Evolutionary conservation across 2,329 filamentous ascomycete genomes (phyloP), one percentile per base, ranked within the genome.

Genomic region (Pseudogymnoascus sp.): DNA sequence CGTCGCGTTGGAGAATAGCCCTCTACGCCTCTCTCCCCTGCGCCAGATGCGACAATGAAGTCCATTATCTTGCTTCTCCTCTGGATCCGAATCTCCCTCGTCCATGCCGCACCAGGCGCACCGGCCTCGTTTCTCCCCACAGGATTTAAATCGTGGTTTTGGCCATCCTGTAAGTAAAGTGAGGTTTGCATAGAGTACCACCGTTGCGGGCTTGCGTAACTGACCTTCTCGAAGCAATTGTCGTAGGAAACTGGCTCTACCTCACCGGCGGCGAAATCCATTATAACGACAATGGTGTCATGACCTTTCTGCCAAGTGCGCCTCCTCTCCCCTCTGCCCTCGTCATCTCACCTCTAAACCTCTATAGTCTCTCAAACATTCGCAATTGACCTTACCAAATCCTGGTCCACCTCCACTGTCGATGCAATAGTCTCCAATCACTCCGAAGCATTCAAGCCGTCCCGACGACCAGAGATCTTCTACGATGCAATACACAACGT

Each of bases 231-330:
- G 11, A 44, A 68, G 66, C 65, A 19, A 53, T 64, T 9, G 64
- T 68, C 15, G 62, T 63, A 2, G 66, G 61, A 10, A 64, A 68
- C 31, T 66, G 53, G 65, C 50, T 68, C 4, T 68, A 67, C 28
- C 65, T 68, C 13, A 63, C 67, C 44, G 67, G 67, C 23, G 67
- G 65, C 8, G 65, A 66, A 33, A 64, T 64, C 33, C 44, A 53
- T 53, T 10, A 28, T 28, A 53, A 53, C 23, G 26, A 53, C n/a
- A 28, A 47, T 23, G 21, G 42, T 47, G 42, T 47, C 42, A 47
- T 47, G 42, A 26, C 21, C 42, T 47, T n/a, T 26, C 8, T n/a
- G 11, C 42, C 44, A 17, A 21, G 23, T 50, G 26, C 23, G 21
- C 23, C 28, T 50, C 7, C 44, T 21, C 40, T 44, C 19, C 40